phyloP scores from a whole-genome alignment of 257 asterid species.

The Sherardia arvensis region DNA sequence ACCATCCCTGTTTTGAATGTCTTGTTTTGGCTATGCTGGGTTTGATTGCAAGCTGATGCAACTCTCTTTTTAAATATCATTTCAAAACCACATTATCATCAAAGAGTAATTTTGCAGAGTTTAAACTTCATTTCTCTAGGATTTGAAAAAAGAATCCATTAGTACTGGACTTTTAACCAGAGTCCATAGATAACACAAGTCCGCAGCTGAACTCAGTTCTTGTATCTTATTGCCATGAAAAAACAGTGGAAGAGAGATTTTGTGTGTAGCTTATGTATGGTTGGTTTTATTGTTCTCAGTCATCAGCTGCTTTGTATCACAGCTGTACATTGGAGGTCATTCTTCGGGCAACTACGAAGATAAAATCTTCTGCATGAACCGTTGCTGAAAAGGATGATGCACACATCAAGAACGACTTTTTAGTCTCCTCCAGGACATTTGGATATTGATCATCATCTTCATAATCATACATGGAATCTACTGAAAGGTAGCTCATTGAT shows the following conservation, averaged over 20 bases:
- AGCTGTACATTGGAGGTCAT: neutral
- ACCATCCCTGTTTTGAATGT: neutral
- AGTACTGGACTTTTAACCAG: neutral
- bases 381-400: constrained; percentile 8
- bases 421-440: neutral
- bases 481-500: constrained; percentile 17
- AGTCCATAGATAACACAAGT: neutral
- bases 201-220: neutral
- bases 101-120: neutral
- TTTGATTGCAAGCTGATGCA: neutral
- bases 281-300: neutral
- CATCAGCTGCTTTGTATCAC: constrained; percentile 2
- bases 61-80: neutral
- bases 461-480: constrained; percentile 14
- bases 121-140: neutral
- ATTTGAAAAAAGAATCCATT: neutral
- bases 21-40: neutral
- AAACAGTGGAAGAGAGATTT: neutral
- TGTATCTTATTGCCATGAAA: neutral
- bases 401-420: neutral
- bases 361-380: neutral
- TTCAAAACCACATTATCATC: neutral
- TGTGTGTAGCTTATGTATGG: neutral
- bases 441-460: constrained; percentile 6
- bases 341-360: neutral